Conservation (phyloP, 306 rosid species). For the Corylus heterophylla region DNA sequence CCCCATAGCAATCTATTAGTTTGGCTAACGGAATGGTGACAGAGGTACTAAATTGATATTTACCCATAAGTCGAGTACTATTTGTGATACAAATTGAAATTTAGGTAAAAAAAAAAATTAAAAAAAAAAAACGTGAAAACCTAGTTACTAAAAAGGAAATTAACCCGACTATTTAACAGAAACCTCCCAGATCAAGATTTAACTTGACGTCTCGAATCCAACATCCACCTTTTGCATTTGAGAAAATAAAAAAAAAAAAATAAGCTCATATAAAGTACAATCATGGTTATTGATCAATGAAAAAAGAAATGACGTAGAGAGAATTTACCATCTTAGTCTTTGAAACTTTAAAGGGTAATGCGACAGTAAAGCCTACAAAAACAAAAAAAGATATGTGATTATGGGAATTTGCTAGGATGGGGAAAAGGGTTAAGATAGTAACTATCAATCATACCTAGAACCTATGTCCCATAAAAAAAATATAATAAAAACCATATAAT, state of each 20-base stretch:
- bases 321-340: constrained; percentile 62
- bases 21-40: no score
- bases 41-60: no score
- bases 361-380: constrained; percentile 72
- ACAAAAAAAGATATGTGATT: constrained; percentile 7
- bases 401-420: constrained; percentile 10
- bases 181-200: neutral
- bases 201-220: no score
- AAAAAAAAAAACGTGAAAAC: no score
- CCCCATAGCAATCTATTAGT: no score
- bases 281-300: neutral
- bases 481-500: neutral
- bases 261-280: neutral
- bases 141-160: no score
- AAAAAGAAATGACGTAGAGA: constrained; percentile 5
- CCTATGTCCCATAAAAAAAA: neutral
- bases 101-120: no score
- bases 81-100: no score
- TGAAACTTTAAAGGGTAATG: constrained; percentile 70
- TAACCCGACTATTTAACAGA: no score
- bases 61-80: no score
- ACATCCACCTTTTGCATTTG: neutral
- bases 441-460: neutral
- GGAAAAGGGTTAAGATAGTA: neutral
- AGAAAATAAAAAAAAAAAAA: neutral